A percentile compares a stretch with the other conserved stretches of the same genome.
Conservation (phyloP, 768 basidiomycete genomes). For the Boletus subparvulus region DNA sequence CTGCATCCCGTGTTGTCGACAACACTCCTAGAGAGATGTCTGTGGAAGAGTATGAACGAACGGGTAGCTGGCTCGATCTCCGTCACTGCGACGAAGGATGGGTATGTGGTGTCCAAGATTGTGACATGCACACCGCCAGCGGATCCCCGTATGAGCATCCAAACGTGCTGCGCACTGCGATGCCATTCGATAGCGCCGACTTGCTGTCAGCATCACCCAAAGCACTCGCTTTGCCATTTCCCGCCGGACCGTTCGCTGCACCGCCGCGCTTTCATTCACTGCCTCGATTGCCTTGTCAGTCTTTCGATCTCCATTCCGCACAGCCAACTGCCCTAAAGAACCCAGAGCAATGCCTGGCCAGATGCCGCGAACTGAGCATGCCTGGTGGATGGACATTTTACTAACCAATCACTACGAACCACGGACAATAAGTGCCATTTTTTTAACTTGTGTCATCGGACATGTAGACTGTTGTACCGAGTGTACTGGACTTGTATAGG, state of each 20-base stretch:
- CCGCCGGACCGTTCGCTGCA: conserved; percentile 16
- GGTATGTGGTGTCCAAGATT: conserved; percentile 31
- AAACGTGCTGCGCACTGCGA: conserved; percentile 21
- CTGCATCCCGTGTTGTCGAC: conserved; percentile 28
- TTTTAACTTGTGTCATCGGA: conserved; percentile 15
- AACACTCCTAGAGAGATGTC: conserved; percentile 35
- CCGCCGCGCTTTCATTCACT: conserved; percentile 23
- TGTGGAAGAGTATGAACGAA: conserved; percentile 48
- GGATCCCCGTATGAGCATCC: conserved; percentile 32
- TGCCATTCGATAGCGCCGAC: conserved; percentile 27
- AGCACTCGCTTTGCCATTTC: conserved; percentile 8
- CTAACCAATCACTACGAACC: conserved; percentile 7
- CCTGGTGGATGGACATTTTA: conserved; percentile 41
- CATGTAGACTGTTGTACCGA: conserved; percentile 8
- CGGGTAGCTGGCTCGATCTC: conserved; percentile 47
- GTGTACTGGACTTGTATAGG: conserved; percentile 20
- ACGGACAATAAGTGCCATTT: not conserved
- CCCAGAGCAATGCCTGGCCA: conserved; percentile 16
- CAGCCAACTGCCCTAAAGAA: conserved; percentile 12
- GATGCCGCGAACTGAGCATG: conserved; percentile 37
- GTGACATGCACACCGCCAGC: conserved; percentile 32
- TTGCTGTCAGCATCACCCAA: conserved; percentile 8
- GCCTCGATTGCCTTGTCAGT: conserved; percentile 26
- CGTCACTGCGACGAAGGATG: conserved; percentile 20
- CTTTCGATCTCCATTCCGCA: conserved; percentile 13